Evolutionary conservation across 2,329 filamentous ascomycete genomes (phyloP).

Genomic region (Sphaerostilbella broomeana): DNA sequence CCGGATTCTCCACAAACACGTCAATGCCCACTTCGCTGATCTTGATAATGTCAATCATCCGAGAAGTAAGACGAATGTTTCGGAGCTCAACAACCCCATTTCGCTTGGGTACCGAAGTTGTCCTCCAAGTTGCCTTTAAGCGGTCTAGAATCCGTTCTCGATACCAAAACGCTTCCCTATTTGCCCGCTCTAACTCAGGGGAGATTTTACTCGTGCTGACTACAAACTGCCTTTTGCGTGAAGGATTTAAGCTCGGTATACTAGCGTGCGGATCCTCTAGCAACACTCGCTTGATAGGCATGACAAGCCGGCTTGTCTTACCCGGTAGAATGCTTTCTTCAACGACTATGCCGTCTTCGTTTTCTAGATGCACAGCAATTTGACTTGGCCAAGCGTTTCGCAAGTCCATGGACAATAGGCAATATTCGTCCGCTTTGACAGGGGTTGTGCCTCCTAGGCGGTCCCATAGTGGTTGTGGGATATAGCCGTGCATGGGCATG

Average conservation of each 20-base stretch:
- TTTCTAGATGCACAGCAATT: conserved; percentile 58
- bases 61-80: conserved; percentile 61
- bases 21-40: conserved; percentile 71
- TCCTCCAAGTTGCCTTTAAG: conserved; percentile 66
- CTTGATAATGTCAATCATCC: conserved; percentile 79
- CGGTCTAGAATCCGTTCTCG: conserved; percentile 70
- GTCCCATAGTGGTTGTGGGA: conserved; percentile 56
- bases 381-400: conserved; percentile 85
- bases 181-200: conserved; percentile 70
- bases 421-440: conserved; percentile 55
- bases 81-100: conserved; percentile 69
- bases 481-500: conserved; percentile 61
- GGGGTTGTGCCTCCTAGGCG: conserved; percentile 31
- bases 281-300: conserved; percentile 70
- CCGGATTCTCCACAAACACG: conserved; percentile 42
- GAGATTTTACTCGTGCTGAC: conserved; percentile 74
- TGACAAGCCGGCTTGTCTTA: conserved; percentile 65
- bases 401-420: conserved; percentile 74
- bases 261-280: conserved; percentile 68
- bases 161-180: conserved; percentile 86
- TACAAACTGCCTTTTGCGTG: conserved; percentile 85
- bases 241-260: conserved; percentile 74
- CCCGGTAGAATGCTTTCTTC: conserved; percentile 57
- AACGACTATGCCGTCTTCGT: conserved; percentile 41
- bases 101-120: conserved; percentile 43